These are phyloP conservation scores for Erythrophleum fordii DNA, from an alignment of 306 rosid genomes.

Conservation along the genomic window DNA sequence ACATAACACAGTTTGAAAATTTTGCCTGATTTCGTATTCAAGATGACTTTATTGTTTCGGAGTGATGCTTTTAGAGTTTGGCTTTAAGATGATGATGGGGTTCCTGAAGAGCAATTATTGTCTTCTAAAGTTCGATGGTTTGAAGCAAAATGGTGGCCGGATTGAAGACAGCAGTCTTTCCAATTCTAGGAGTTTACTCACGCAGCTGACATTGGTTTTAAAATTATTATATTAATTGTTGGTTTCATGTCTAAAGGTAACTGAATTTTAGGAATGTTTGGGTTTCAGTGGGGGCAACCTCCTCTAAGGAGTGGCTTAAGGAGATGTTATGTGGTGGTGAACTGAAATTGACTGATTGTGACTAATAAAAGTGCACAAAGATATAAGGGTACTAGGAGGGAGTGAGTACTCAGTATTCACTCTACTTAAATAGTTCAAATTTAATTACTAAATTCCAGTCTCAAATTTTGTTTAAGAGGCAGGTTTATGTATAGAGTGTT, in stretches of 20 bases:
- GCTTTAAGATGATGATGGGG: too few species aligned
- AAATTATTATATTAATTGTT: neutral
- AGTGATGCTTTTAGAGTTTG: neutral
- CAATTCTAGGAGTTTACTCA: neutral
- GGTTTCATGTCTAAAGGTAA: neutral
- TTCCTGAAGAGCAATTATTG: neutral
- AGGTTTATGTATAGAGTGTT: too few species aligned
- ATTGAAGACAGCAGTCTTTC: conserved; percentile 6
- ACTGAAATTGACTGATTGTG: conserved; percentile 22
- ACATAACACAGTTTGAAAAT: conserved; percentile 11
- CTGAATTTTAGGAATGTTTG: too few species aligned
- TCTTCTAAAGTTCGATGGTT: conserved; percentile 14
- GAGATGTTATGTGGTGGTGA: conserved; percentile 30
- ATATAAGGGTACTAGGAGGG: neutral
- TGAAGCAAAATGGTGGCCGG: conserved; percentile 12
- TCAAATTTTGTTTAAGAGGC: too few species aligned
- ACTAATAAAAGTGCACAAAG: conserved; percentile 11
- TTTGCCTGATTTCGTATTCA: neutral
- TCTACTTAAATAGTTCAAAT: neutral
- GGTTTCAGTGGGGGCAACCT: too few species aligned
- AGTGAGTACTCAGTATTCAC: neutral
- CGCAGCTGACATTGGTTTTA: conserved; percentile 2
- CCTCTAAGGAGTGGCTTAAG: neutral
- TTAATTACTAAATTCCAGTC: conserved; percentile 12
- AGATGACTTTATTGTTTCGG: neutral